Evolutionary conservation across 1,284 basidiomycete species (phyloP).

Genomic region (Puccinia polysora): DNA sequence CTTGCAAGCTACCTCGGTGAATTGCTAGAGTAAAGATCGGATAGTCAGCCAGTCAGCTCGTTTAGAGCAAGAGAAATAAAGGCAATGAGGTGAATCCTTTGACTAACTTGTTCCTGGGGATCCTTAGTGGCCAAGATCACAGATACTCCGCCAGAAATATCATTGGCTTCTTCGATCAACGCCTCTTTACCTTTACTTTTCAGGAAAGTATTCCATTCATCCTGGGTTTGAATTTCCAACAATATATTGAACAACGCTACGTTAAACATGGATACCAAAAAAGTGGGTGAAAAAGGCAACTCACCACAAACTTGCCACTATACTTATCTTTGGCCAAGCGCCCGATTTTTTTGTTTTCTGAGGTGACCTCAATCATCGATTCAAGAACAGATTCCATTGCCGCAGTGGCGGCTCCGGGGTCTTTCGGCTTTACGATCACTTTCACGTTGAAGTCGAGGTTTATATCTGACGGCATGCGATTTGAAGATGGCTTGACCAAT

Average conservation of each 20-base stretch:
- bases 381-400: slow-evolving; percentile 17
- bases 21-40: slow-evolving; percentile 7
- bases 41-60: background rate
- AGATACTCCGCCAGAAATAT: slow-evolving; percentile 72
- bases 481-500: background rate
- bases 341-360: slow-evolving; percentile 58
- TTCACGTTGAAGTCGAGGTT: slow-evolving; percentile 50
- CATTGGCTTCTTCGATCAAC: slow-evolving; percentile 59
- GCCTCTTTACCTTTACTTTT: slow-evolving; percentile 5
- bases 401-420: slow-evolving; percentile 12
- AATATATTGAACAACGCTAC: background rate
- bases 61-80: background rate
- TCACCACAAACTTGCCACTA: slow-evolving; percentile 70
- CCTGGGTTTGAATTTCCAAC: slow-evolving; percentile 29
- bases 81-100: background rate
- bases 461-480: background rate
- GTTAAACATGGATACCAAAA: background rate
- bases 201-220: slow-evolving; percentile 57
- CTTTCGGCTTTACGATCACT: slow-evolving; percentile 50
- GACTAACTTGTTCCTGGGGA: slow-evolving; percentile 64
- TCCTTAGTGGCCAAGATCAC: slow-evolving; percentile 81
- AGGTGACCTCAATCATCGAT: background rate
- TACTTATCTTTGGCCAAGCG: slow-evolving; percentile 70
- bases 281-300: slow-evolving; percentile 62
- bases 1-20: slow-evolving; percentile 59